A percentile compares a stretch with the other conserved stretches of the same genome.
Evolutionary conservation across 1,139 yeast genomes (phyloP).

Genomic region (Hansenula sp.): DNA sequence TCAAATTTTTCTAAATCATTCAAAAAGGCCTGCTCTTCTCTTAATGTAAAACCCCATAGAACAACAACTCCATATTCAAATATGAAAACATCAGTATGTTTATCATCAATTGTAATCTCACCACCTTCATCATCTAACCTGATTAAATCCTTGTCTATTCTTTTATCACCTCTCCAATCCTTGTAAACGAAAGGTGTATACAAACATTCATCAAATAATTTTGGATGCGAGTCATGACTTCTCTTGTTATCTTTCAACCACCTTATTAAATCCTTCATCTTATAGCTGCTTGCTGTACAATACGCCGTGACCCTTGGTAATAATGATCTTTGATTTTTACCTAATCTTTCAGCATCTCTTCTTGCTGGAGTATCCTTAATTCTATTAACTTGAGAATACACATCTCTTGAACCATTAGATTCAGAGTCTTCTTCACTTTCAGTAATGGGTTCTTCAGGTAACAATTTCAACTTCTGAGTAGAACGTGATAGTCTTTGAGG

Average conservation of each 20-base stretch:
- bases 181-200: constrained; percentile 86
- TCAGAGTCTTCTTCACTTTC: constrained; percentile 32
- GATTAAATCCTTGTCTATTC: constrained; percentile 48
- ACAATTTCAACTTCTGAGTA: constrained; percentile 76
- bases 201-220: constrained; percentile 87
- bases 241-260: constrained; percentile 82
- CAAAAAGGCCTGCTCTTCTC: constrained; percentile 81
- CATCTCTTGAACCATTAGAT: constrained; percentile 45
- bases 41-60: constrained; percentile 87
- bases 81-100: constrained; percentile 72
- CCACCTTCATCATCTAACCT: constrained; percentile 92
- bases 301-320: constrained; percentile 92
- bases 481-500: constrained; percentile 89
- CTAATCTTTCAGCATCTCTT: constrained; percentile 89
- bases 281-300: constrained; percentile 91
- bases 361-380: constrained; percentile 92
- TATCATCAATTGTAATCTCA: constrained; percentile 75
- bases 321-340: constrained; percentile 81
- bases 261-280: constrained; percentile 78
- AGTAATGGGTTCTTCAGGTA: constrained; percentile 75
- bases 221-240: constrained; percentile 75
- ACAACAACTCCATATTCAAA: constrained; percentile 96
- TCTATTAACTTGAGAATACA: constrained; percentile 77
- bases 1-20: constrained; percentile 85
- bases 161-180: constrained; percentile 61